phyloP scores from a whole-genome alignment of 441 rosid species.

The Francoa sonchifolia region DNA sequence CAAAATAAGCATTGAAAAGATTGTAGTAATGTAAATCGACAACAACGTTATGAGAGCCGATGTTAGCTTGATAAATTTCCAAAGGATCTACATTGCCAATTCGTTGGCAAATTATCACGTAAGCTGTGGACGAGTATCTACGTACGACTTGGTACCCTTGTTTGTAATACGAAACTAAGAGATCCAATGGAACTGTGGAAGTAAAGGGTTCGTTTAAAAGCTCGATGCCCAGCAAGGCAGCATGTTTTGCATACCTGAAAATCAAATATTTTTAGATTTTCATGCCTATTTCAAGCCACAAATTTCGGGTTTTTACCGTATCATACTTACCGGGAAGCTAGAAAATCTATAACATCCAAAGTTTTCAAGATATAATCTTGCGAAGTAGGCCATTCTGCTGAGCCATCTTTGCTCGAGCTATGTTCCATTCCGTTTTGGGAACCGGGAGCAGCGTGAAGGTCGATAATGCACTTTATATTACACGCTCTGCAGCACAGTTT shows the following conservation, averaged over 20 bases:
- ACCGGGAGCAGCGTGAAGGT: slow-evolving; percentile 79
- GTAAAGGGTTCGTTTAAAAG: slow-evolving; percentile 67
- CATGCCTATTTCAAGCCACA: too few relatives aligned
- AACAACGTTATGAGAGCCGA: slow-evolving; percentile 46
- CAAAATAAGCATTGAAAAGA: slow-evolving; percentile 51
- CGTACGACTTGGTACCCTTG: slow-evolving; percentile 51
- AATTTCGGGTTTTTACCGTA: background rate
- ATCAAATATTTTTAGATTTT: background rate
- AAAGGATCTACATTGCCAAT: slow-evolving; percentile 60
- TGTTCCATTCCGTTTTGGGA: slow-evolving; percentile 83
- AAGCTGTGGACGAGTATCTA: slow-evolving; percentile 37
- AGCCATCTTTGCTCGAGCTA: slow-evolving; percentile 65
- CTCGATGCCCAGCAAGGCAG: slow-evolving; percentile 55
- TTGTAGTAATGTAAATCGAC: slow-evolving; percentile 71
- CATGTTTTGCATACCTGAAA: slow-evolving; percentile 45
- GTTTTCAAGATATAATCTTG: slow-evolving; percentile 40
- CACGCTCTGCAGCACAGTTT: slow-evolving; percentile 39
- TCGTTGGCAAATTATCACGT: slow-evolving; percentile 60
- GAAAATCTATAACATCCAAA: slow-evolving; percentile 47
- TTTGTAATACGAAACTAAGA: slow-evolving; percentile 40
- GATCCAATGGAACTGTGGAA: slow-evolving; percentile 37
- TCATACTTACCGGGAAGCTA: slow-evolving; percentile 47
- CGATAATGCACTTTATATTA: slow-evolving; percentile 59
- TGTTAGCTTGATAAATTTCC: slow-evolving; percentile 52
- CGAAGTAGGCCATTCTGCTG: slow-evolving; percentile 44